These are phyloP conservation scores for Penicillium sp. DNA, from an alignment of 2,329 filamentous ascomycete species.

Conservation along the genomic window DNA sequence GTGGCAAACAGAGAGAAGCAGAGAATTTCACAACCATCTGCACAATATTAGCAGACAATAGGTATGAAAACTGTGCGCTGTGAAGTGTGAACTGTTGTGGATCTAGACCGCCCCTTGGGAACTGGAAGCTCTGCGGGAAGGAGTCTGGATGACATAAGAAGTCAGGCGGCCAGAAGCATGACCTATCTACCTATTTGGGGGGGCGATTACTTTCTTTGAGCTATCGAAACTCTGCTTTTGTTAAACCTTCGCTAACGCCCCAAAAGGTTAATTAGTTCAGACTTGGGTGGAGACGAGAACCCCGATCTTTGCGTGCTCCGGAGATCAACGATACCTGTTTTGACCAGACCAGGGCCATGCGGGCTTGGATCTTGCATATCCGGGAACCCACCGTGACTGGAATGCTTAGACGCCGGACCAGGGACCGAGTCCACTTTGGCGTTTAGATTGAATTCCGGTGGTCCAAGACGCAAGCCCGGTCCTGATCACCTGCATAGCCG, in stretches of 20 bases:
- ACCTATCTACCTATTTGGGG: background rate
- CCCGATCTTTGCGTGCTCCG: background rate
- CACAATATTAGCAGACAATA: background rate
- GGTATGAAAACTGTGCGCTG: background rate
- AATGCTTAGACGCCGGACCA: slow-evolving; percentile 33
- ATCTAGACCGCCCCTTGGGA: background rate
- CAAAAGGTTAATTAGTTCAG: background rate
- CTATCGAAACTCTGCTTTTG: background rate
- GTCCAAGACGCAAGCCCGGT: slow-evolving; percentile 8
- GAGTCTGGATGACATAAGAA: background rate
- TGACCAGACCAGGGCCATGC: slow-evolving; percentile 15
- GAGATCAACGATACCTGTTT: slow-evolving; percentile 3
- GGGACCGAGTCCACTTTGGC: slow-evolving; percentile 25
- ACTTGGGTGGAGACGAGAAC: background rate
- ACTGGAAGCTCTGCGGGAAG: background rate
- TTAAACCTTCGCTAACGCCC: background rate
- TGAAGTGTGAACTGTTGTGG: background rate
- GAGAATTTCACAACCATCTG: background rate
- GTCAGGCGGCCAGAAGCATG: background rate
- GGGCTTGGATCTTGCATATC: slow-evolving; percentile 26
- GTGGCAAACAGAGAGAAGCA: background rate
- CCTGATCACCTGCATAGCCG: slow-evolving; percentile 38
- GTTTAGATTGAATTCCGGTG: slow-evolving; percentile 15
- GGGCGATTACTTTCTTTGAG: background rate
- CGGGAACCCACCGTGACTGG: slow-evolving; percentile 28